Conservation (phyloP, 2,329 filamentous ascomycete genomes). For the Pseudocercospora vitis region DNA sequence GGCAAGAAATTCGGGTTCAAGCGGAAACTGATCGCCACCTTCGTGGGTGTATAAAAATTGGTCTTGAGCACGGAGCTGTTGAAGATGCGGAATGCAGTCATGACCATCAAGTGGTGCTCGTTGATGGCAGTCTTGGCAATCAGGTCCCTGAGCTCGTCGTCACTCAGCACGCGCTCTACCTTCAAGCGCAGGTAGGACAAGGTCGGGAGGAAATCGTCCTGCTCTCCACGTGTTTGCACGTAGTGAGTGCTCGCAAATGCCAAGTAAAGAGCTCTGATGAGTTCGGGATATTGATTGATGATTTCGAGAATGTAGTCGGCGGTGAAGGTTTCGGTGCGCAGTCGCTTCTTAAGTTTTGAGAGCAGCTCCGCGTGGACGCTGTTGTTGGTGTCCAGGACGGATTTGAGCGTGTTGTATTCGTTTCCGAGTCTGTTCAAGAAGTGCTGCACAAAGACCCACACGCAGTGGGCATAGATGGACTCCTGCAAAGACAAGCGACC, state of each 20-base stretch:
- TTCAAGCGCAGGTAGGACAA: constrained; percentile 66
- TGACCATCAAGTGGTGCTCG: constrained; percentile 97
- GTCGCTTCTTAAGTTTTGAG: constrained; percentile 89
- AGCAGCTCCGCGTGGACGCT: constrained; percentile 83
- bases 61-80: constrained; percentile 93
- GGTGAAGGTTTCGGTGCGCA: constrained; percentile 95
- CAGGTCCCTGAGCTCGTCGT: constrained; percentile 69
- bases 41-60: constrained; percentile 96
- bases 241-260: constrained; percentile 88
- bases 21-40: constrained; percentile 96
- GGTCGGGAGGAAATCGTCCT: constrained; percentile 69
- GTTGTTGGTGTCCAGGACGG: constrained; percentile 77
- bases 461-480: constrained; percentile 94
- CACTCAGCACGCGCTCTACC: constrained; percentile 72
- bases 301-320: constrained; percentile 98
- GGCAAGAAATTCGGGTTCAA: constrained; percentile 87
- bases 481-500: constrained; percentile 90
- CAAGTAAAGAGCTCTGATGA: constrained; percentile 85
- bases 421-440: constrained; percentile 93
- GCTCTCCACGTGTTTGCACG: constrained; percentile 63
- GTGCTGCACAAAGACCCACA: constrained; percentile 96
- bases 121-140: constrained; percentile 81
- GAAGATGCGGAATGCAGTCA: constrained; percentile 95
- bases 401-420: constrained; percentile 84
- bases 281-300: constrained; percentile 82